Percentiles rank a stretch among this genome's conserved stretches.
phyloP scores from a whole-genome alignment of 1,139 yeast genomes.

The Geotrichum carabidarum region DNA sequence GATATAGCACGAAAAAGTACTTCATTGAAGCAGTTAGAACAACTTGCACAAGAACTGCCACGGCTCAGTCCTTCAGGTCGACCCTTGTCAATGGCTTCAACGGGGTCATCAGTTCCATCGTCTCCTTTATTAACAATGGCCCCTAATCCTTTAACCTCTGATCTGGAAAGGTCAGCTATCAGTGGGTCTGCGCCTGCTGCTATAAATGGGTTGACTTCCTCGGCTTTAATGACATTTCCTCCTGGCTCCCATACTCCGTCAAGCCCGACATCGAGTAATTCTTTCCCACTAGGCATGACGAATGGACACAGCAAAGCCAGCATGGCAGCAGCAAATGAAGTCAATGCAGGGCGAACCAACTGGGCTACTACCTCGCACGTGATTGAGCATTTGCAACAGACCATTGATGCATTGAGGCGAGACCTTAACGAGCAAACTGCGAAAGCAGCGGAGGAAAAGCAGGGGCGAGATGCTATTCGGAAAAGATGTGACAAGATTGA shows the following conservation, averaged over 20 bases:
- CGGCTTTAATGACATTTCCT: neutral
- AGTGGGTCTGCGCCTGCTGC: slow-evolving; percentile 4
- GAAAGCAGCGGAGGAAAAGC: slow-evolving; percentile 28
- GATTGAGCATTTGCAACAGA: slow-evolving; percentile 30
- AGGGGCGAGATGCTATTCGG: slow-evolving; percentile 27
- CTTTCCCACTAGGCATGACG: neutral
- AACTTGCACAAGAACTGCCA: slow-evolving; percentile 20
- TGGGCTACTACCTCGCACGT: slow-evolving; percentile 27
- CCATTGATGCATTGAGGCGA: slow-evolving; percentile 28
- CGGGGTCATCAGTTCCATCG: slow-evolving; percentile 15
- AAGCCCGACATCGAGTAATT: slow-evolving; percentile 9
- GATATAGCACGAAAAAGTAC: slow-evolving; percentile 19
- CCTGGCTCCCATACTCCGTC: slow-evolving; percentile 9
- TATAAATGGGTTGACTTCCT: slow-evolving; percentile 1
- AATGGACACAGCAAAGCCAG: slow-evolving; percentile 4
- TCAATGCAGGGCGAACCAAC: slow-evolving; percentile 17
- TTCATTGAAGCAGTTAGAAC: slow-evolving; percentile 19
- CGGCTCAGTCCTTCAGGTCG: slow-evolving; percentile 14
- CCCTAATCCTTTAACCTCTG: slow-evolving; percentile 3
- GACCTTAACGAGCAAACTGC: slow-evolving; percentile 29
- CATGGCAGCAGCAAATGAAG: slow-evolving; percentile 13
- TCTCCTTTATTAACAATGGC: slow-evolving; percentile 12
- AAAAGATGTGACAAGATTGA: slow-evolving; percentile 29
- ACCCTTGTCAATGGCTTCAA: slow-evolving; percentile 16
- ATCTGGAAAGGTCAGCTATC: neutral